Evolutionary conservation across 2,329 filamentous ascomycete species (phyloP).

Genomic region (Geosmithia putterillii): DNA sequence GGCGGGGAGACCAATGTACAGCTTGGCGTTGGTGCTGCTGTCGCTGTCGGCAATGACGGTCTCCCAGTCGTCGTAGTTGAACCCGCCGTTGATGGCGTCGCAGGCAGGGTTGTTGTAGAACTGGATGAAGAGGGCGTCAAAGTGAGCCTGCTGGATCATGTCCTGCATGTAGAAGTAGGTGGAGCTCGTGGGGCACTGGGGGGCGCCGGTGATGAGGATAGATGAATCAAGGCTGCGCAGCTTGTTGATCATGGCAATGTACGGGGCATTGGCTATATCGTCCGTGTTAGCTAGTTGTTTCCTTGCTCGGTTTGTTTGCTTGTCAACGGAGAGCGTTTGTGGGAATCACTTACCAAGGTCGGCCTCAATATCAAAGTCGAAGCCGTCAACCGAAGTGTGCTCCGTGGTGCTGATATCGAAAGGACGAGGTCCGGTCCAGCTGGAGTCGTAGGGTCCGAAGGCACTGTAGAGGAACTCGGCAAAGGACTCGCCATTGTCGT

Average conservation of each 20-base stretch:
- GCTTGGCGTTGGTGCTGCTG: constrained; percentile 25
- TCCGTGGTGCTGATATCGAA: constrained; percentile 18
- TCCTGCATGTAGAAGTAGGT: constrained; percentile 18
- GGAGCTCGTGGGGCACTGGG: constrained; percentile 25
- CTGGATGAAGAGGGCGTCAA: constrained; percentile 32
- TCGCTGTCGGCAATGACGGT: constrained; percentile 16
- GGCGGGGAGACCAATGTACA: constrained; percentile 31
- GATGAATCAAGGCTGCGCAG: constrained; percentile 17
- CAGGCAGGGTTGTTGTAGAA: constrained; percentile 35
- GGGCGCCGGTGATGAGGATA: constrained; percentile 28
- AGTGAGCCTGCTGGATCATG: constrained; percentile 24
- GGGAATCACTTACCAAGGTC: constrained; percentile 13
- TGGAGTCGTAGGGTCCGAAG: constrained; percentile 21
- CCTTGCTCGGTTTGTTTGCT: not conserved
- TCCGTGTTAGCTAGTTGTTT: not conserved
- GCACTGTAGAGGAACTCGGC: constrained; percentile 23
- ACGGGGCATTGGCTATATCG: constrained; percentile 18
- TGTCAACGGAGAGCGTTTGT: not conserved
- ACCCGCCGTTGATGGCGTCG: constrained; percentile 16
- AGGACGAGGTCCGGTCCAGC: constrained; percentile 21
- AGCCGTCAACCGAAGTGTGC: constrained; percentile 23
- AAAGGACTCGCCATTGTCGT: constrained; percentile 19
- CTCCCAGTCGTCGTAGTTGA: constrained; percentile 32
- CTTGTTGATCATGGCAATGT: constrained; percentile 22
- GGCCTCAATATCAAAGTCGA: constrained; percentile 28